These are phyloP conservation scores for Colletotrichum tabaci DNA, from an alignment of 2,329 filamentous ascomycete species.

Conservation along the genomic window DNA sequence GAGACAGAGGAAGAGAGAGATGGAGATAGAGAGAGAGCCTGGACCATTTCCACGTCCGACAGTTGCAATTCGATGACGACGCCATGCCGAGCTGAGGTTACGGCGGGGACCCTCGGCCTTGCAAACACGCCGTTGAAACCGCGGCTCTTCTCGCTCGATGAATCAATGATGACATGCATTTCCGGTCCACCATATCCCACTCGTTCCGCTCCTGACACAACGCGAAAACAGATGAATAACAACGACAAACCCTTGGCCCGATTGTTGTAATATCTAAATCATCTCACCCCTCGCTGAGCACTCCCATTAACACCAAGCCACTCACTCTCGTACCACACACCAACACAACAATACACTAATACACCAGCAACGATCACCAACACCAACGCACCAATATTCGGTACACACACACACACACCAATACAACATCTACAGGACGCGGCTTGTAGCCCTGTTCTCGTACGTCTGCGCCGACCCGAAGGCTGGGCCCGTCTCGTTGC, in stretches of 20 bases:
- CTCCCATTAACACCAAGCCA: not conserved
- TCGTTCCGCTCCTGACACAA: not conserved
- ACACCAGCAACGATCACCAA: not conserved
- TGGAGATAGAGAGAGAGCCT: not conserved
- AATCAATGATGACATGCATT: conserved; percentile 12
- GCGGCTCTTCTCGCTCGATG: not conserved
- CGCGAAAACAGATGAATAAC: not conserved
- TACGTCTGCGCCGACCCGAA: conserved; percentile 3
- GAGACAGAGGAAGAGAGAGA: no score
- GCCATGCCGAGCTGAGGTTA: conserved; percentile 9
- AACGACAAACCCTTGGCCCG: not conserved
- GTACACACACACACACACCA: no score
- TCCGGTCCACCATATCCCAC: not conserved
- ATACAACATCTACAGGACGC: no score
- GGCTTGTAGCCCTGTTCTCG: not conserved
- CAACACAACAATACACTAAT: no score
- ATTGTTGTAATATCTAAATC: not conserved
- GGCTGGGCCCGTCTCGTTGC: conserved; percentile 21
- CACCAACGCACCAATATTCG: not conserved
- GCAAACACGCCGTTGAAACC: conserved; percentile 10
- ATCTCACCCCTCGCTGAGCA: not conserved
- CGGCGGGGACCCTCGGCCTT: conserved; percentile 19
- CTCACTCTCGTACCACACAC: not conserved
- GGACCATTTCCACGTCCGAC: not conserved
- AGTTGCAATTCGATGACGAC: conserved; percentile 33